phyloP scores from a whole-genome alignment of 192 early-diverging fungal genomes.

The Coemansia sp. region DNA sequence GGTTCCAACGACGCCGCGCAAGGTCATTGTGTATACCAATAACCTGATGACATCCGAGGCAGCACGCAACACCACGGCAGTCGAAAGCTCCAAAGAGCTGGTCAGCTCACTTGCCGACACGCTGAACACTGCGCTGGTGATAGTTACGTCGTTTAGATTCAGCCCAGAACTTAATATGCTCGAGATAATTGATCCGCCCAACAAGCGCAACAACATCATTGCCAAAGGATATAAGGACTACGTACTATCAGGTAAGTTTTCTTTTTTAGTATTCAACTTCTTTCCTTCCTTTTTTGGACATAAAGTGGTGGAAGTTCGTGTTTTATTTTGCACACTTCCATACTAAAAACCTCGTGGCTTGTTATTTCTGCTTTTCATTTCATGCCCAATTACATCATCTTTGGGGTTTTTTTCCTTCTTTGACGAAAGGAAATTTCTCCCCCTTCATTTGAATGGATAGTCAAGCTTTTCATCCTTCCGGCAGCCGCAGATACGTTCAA shows the following conservation, averaged over 20 bases:
- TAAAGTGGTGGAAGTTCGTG: background rate
- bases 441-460: constrained; percentile 16
- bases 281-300: background rate
- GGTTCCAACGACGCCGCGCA: constrained; percentile 51
- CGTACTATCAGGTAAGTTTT: constrained; percentile 30
- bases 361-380: constrained; percentile 3
- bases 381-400: background rate
- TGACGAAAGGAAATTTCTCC: background rate
- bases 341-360: background rate
- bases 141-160: constrained; percentile 50
- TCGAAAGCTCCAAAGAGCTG: constrained; percentile 37
- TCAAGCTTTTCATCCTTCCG: constrained; percentile 43
- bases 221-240: constrained; percentile 36
- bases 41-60: constrained; percentile 49
- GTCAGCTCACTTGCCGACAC: constrained; percentile 39
- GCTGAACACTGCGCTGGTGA: constrained; percentile 47
- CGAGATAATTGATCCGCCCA: constrained; percentile 51
- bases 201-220: constrained; percentile 45
- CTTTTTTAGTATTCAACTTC: background rate
- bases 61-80: constrained; percentile 30
- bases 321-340: background rate
- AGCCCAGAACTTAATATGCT: constrained; percentile 54
- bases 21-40: constrained; percentile 54
- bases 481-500: constrained; percentile 32
- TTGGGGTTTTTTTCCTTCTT: background rate